A percentile compares a stretch with the other conserved stretches of the same genome.
Evolutionary conservation across 2,329 filamentous ascomycete genomes (phyloP).

Genomic region (Verticillium nonalfalfae): DNA sequence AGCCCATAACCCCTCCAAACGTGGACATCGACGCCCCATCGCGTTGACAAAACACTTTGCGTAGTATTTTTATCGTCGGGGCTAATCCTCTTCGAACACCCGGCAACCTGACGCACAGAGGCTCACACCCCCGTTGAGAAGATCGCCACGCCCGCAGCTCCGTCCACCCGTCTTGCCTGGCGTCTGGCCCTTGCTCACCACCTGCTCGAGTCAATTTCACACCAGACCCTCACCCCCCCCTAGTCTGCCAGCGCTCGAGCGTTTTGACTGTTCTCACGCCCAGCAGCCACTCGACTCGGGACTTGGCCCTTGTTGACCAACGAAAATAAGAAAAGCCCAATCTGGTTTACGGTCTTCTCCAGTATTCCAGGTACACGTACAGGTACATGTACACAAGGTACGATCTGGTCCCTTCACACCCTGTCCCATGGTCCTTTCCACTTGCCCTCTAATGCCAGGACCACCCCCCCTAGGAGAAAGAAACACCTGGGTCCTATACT

Average conservation of each 20-base stretch:
- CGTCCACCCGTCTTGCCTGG: conserved; percentile 7
- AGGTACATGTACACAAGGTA: conserved; percentile 8
- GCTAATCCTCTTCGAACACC: conserved; percentile 10
- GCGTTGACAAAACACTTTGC: not conserved
- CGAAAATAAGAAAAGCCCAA: conserved; percentile 5
- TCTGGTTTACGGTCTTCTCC: conserved; percentile 1
- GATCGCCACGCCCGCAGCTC: conserved; percentile 13
- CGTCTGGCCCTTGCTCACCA: conserved; percentile 13
- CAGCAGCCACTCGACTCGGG: conserved; percentile 13
- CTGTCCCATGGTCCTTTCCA: conserved; percentile 10
- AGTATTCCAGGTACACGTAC: not conserved
- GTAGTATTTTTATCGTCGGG: conserved; percentile 7
- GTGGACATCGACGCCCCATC: not conserved
- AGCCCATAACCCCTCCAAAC: not conserved
- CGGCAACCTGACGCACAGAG: conserved; percentile 11
- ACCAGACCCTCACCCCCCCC: conserved; percentile 6
- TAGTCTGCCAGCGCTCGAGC: conserved; percentile 14
- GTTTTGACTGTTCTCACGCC: conserved; percentile 8
- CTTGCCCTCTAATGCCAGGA: conserved; percentile 7
- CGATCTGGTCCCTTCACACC: conserved; percentile 9
- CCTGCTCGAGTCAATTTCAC: conserved; percentile 18
- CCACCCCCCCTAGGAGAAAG: conserved; percentile 2
- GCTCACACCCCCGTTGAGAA: conserved; percentile 4
- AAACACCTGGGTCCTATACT: conserved; percentile 12
- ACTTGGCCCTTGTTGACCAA: conserved; percentile 2